These are phyloP conservation scores for Aspergillus melleus DNA, from an alignment of 2,329 filamentous ascomycete genomes.

Conservation along the genomic window DNA sequence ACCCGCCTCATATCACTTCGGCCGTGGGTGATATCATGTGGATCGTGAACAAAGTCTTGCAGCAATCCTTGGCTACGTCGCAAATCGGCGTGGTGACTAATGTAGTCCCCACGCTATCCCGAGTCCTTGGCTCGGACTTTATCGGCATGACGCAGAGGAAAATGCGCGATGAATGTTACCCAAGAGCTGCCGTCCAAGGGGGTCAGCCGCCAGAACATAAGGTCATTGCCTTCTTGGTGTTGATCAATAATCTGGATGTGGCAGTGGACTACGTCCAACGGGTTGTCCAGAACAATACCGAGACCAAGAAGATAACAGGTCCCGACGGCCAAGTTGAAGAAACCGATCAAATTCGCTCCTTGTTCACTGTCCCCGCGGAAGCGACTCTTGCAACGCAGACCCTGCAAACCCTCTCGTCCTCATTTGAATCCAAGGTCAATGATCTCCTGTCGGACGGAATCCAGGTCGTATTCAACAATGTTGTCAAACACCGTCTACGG, in stretches of 20 bases:
- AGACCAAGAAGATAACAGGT: constrained; percentile 25
- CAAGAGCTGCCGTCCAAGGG: constrained; percentile 73
- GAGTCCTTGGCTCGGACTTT: constrained; percentile 84
- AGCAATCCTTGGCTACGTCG: constrained; percentile 81
- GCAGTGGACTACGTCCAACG: constrained; percentile 86
- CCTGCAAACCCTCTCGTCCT: constrained; percentile 67
- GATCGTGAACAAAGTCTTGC: constrained; percentile 89
- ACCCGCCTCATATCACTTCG: constrained; percentile 87
- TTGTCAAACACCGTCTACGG: constrained; percentile 80
- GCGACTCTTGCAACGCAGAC: constrained; percentile 66
- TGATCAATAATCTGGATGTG: constrained; percentile 94
- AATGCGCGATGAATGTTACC: constrained; percentile 95
- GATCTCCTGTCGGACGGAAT: constrained; percentile 84
- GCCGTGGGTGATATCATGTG: constrained; percentile 99
- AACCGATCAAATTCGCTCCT: constrained; percentile 52
- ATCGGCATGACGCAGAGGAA: constrained; percentile 96
- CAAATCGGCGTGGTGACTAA: constrained; percentile 75
- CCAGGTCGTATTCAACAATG: constrained; percentile 80
- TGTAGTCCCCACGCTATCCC: constrained; percentile 74
- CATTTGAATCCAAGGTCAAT: constrained; percentile 73
- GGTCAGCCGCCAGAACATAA: constrained; percentile 83
- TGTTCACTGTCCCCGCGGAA: constrained; percentile 81
- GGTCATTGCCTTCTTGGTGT: constrained; percentile 83
- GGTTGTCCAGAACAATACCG: constrained; percentile 72
- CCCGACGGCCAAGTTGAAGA: constrained; percentile 23